These are phyloP conservation scores for Apiotrichum laibachii DNA, from an alignment of 1,284 basidiomycete genomes.

Conservation along the genomic window DNA sequence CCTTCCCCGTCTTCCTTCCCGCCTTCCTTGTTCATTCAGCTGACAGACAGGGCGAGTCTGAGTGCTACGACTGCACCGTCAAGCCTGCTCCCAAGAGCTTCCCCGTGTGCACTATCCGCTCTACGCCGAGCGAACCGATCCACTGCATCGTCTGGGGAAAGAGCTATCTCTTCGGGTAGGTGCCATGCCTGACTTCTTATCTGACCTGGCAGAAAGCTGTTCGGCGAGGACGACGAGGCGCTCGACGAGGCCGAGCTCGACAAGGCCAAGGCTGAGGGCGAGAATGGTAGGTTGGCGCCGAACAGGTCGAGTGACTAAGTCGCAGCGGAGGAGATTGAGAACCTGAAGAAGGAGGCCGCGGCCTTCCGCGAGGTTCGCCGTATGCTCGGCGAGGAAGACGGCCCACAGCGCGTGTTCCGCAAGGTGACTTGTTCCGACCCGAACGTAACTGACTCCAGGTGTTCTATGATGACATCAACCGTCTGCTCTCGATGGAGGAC, in stretches of 20 bases:
- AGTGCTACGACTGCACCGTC: constrained; percentile 87
- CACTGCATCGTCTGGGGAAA: constrained; percentile 99
- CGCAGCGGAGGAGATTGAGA: constrained; percentile 82
- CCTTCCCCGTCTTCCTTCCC: too few relatives aligned
- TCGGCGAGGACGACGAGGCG: constrained; percentile 76
- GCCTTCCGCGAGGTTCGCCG: constrained; percentile 79
- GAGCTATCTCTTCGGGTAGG: constrained; percentile 87
- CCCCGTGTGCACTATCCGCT: constrained; percentile 97
- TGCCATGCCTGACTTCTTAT: constrained; percentile 36
- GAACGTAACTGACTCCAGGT: constrained; percentile 57
- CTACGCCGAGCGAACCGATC: constrained; percentile 94
- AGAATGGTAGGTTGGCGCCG: constrained; percentile 61
- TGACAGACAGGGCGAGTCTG: constrained; percentile 65
- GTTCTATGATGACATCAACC: constrained; percentile 81
- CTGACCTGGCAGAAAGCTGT: constrained; percentile 68
- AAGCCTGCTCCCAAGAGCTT: constrained; percentile 91
- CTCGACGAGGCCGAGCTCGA: constrained; percentile 53
- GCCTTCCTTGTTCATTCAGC: neutral
- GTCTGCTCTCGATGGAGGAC: constrained; percentile 90
- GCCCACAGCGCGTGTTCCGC: constrained; percentile 72
- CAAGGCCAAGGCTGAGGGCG: constrained; percentile 61
- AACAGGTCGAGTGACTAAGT: constrained; percentile 1
- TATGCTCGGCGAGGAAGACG: constrained; percentile 54
- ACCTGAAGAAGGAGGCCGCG: constrained; percentile 80
- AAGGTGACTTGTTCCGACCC: constrained; percentile 60